Base-by-base conservation (phyloP, 371 early-diverging fungal genomes). In the Syncephalastrum sp. region DNA sequence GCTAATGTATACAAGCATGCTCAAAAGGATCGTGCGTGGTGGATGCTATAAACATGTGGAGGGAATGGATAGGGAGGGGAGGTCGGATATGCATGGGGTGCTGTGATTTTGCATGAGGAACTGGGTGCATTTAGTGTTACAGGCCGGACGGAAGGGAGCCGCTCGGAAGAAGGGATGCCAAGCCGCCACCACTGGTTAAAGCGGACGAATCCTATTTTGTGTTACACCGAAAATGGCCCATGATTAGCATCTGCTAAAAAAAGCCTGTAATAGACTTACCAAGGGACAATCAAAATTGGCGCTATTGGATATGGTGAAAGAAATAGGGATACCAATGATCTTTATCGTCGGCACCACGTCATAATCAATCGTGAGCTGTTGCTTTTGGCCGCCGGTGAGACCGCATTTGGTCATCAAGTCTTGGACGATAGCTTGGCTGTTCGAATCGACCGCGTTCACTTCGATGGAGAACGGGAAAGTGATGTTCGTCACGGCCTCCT, bases 321-420 rank as follows among this genome's bases (percentile, higher is more conserved):
- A 69, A 47, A 84, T 81, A n/a, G 64, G 57, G 43, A 84, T 75
- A 17, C 73, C 74, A 42, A 77, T 56, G 38, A 84, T 67, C 21
- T 57, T 72, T 38, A 81, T 59, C 1, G 80, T 82, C 23, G 82
- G 72, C 3, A 60, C 75, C 5, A 84, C 69, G 24, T 82, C 72
- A 48, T 84, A 84, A 60, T 84, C 74, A 54, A 84, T 60, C 16
- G 64, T 65, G 43, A 84, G 64, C 3, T 69, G 59, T 19, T 48
- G 19, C 1, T 48, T 33, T 3, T 52, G 29, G 3, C 72, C 73
- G 10, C 68, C 70, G 2, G 60, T 27, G 6, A 77, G 19, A 17
- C 81, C 82, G 54, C 84, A 84, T 24, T 70, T 68, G n/a, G 46
- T 61, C 43, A 76, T 29, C 41, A 84, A 59, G 48, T 81, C 79